Evolutionary conservation across 2,329 filamentous ascomycete genomes (phyloP).

Genomic region (Pochonia chlamydosporia): DNA sequence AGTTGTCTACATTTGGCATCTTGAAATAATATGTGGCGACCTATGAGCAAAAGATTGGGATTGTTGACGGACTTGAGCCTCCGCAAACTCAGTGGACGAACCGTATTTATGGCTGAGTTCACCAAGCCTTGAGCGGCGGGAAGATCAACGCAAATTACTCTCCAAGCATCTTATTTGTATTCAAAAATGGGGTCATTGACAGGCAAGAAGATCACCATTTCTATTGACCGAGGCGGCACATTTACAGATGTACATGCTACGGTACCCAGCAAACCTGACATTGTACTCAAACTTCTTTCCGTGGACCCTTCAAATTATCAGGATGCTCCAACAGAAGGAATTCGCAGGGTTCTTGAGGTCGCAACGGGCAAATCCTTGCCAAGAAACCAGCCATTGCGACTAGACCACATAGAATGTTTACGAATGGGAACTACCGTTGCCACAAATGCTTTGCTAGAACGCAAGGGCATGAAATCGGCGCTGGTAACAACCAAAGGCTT

Average conservation of each 20-base stretch:
- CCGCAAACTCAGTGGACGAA: too few species aligned
- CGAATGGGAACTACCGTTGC: conserved; percentile 78
- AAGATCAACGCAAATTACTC: too few species aligned
- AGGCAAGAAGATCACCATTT: conserved; percentile 25
- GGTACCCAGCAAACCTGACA: conserved; percentile 58
- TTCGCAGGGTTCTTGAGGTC: conserved; percentile 41
- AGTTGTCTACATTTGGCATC: too few species aligned
- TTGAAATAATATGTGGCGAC: too few species aligned
- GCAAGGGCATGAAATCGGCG: conserved; percentile 66
- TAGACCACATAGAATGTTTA: conserved; percentile 51
- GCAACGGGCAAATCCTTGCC: conserved; percentile 24
- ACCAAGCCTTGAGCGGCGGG: too few species aligned
- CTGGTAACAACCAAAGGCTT: conserved; percentile 68
- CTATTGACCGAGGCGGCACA: conserved; percentile 37
- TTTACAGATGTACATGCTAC: conserved; percentile 67
- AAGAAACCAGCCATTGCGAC: conserved; percentile 24
- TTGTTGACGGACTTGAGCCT: too few species aligned
- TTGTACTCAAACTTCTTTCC: conserved; percentile 67
- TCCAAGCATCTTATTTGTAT: too few species aligned
- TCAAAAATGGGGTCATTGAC: too few species aligned
- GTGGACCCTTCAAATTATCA: conserved; percentile 66
- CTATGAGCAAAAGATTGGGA: too few species aligned
- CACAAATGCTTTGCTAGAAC: conserved; percentile 67
- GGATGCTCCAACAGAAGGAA: conserved; percentile 69
- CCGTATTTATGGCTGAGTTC: too few species aligned